phyloP scores from a whole-genome alignment of 495 filamentous ascomycete genomes.

The Letharia columbiana region DNA sequence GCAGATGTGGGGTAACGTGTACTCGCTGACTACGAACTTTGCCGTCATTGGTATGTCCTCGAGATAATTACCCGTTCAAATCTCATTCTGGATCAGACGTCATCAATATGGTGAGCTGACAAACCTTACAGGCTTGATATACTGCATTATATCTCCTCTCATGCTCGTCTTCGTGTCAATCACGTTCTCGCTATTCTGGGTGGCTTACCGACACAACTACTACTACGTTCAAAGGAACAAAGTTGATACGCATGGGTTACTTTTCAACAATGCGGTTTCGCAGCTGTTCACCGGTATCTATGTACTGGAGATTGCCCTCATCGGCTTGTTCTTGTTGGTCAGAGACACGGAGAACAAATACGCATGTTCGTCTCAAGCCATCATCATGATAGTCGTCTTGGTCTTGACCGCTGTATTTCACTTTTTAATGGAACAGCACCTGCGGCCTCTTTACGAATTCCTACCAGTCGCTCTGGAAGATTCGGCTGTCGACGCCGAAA shows the following conservation, averaged over 20 bases:
- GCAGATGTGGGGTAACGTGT: slow-evolving; percentile 85
- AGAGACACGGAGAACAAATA: slow-evolving; percentile 49
- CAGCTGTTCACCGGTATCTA: slow-evolving; percentile 93
- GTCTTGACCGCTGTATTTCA: slow-evolving; percentile 74
- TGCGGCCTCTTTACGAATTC: slow-evolving; percentile 78
- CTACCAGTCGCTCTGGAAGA: slow-evolving; percentile 93
- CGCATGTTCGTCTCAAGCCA: slow-evolving; percentile 69
- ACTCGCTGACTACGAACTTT: slow-evolving; percentile 90
- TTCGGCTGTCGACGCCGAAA: slow-evolving; percentile 76
- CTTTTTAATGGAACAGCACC: slow-evolving; percentile 67
- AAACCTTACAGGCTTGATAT: slow-evolving; percentile 56
- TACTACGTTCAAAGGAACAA: slow-evolving; percentile 87
- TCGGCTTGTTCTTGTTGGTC: slow-evolving; percentile 89
- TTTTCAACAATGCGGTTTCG: slow-evolving; percentile 90
- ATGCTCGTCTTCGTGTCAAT: slow-evolving; percentile 90
- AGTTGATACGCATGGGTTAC: slow-evolving; percentile 83
- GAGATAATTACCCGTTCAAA: background rate
- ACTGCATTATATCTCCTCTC: slow-evolving; percentile 79
- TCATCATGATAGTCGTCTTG: slow-evolving; percentile 78
- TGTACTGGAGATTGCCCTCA: slow-evolving; percentile 82
- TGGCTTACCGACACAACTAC: slow-evolving; percentile 91
- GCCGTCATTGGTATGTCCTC: slow-evolving; percentile 66
- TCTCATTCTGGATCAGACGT: background rate
- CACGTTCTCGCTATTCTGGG: slow-evolving; percentile 90
- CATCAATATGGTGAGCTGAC: slow-evolving; percentile 8